phyloP scores from a whole-genome alignment of 257 asterid genomes.

The Echium plantagineum region DNA sequence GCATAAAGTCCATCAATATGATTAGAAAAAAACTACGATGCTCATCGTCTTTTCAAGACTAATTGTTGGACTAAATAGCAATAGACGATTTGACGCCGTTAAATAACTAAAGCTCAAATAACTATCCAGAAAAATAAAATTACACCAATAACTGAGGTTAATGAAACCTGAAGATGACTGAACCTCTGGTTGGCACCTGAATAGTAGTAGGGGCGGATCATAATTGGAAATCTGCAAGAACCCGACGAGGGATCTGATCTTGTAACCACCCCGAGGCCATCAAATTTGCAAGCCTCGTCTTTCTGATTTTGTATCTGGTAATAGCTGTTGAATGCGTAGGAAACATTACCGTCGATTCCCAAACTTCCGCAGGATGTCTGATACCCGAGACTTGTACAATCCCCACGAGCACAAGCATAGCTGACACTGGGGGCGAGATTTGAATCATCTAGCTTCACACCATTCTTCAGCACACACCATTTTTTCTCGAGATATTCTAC shows the following conservation, averaged over 20 bases:
- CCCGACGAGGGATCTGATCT: background rate
- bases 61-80: too few species aligned
- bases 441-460: background rate
- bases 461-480: background rate
- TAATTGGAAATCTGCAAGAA: background rate
- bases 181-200: background rate
- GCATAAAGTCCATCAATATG: background rate
- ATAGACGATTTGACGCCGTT: background rate
- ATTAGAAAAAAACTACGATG: background rate
- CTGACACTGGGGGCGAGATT: background rate
- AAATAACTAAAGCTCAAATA: background rate
- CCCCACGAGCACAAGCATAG: background rate
- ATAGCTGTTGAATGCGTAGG: background rate
- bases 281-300: background rate
- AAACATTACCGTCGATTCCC: background rate
- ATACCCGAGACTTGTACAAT: background rate
- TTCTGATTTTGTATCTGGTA: background rate
- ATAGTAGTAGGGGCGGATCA: background rate
- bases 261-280: background rate
- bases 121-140: background rate
- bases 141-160: background rate
- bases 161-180: background rate
- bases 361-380: background rate
- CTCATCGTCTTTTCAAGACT: background rate
- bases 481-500: background rate